Conservation (phyloP, 1,139 yeast genomes). For the Debaryomyces coudertii region DNA sequence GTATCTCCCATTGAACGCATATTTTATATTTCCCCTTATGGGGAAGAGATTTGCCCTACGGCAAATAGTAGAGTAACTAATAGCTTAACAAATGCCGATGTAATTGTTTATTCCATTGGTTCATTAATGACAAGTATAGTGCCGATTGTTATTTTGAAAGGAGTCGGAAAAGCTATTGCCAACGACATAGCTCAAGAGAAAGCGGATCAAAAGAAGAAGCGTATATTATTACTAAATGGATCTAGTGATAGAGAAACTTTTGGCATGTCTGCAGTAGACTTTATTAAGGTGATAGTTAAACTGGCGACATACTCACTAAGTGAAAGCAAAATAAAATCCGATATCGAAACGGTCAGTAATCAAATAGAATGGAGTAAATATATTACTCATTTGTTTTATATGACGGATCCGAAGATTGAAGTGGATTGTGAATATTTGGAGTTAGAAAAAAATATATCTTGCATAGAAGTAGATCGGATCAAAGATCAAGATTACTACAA, state of each 20-base stretch:
- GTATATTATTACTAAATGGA: constrained; percentile 70
- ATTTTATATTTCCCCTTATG: constrained; percentile 84
- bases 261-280: constrained; percentile 64
- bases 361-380: constrained; percentile 41
- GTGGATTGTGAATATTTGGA: constrained; percentile 48
- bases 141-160: constrained; percentile 75
- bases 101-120: constrained; percentile 79
- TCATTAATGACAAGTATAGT: constrained; percentile 84
- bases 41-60: constrained; percentile 81
- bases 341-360: constrained; percentile 12
- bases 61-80: constrained; percentile 69
- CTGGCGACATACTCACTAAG: constrained; percentile 48
- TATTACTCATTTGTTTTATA: constrained; percentile 60
- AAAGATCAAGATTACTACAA: constrained; percentile 36
- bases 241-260: constrained; percentile 74
- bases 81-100: constrained; percentile 54
- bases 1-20: constrained; percentile 76
- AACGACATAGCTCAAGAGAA: constrained; percentile 26
- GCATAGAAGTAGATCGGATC: constrained; percentile 46
- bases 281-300: constrained; percentile 55
- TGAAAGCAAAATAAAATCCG: constrained; percentile 14
- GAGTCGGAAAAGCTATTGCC: constrained; percentile 66
- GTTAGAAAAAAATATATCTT: constrained; percentile 41
- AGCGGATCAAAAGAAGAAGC: constrained; percentile 34
- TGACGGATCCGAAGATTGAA: constrained; percentile 47